phyloP scores from a whole-genome alignment of 441 rosid species.

The Eutrema salsugineum region DNA sequence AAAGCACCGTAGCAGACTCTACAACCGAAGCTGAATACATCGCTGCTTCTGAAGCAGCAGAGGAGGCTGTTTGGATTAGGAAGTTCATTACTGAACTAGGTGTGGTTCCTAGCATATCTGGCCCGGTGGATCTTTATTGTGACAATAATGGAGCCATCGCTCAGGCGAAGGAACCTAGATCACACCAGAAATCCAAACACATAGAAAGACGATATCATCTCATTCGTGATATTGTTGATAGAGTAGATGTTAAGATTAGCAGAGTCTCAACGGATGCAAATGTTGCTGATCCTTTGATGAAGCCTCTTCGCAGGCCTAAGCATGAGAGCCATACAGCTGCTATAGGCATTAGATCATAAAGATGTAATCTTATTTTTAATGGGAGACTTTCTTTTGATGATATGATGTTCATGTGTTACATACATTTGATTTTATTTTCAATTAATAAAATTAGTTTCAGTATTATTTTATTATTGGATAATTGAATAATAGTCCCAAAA shows the following conservation, averaged over 20 bases:
- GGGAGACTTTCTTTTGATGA: neutral
- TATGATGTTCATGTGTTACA: neutral
- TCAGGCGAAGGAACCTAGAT: neutral
- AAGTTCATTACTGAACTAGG: neutral
- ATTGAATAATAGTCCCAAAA: neutral
- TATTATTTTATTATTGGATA: neutral
- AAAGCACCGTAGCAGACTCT: neutral
- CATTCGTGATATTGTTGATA: neutral
- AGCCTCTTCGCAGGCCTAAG: no score
- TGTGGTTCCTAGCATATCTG: neutral
- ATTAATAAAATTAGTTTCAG: neutral
- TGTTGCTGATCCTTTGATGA: neutral
- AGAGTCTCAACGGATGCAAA: neutral
- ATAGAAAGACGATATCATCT: neutral
- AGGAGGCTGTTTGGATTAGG: neutral
- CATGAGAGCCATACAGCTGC: no score
- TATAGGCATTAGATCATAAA: no score
- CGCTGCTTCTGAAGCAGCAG: neutral
- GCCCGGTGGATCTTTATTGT: neutral
- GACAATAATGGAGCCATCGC: neutral
- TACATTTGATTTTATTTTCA: neutral
- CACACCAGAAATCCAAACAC: neutral
- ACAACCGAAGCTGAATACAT: constrained; percentile 1
- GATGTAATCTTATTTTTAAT: no score
- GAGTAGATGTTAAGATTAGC: neutral